A percentile compares a stretch with the other conserved stretches of the same genome.
phyloP scores from a whole-genome alignment of 306 rosid species.

The Leucaena leucocephala region DNA sequence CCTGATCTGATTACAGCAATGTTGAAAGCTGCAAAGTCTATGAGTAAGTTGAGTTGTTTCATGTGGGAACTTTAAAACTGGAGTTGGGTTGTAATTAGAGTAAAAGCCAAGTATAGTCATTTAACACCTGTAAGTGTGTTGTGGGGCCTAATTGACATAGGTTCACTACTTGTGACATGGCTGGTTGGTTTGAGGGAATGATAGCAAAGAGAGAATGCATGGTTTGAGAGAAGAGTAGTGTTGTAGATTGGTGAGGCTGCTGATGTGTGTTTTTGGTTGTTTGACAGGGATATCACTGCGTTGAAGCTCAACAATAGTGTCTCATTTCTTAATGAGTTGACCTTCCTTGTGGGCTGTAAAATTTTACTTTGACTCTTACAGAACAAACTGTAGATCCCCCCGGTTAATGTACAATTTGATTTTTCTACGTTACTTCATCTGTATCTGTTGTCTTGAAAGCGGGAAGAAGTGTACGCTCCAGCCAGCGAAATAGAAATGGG shows the following conservation, averaged over 20 bases:
- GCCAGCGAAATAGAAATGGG: slow-evolving; percentile 41
- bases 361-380: slow-evolving; percentile 45
- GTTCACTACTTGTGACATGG: slow-evolving; percentile 32
- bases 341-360: slow-evolving; percentile 42
- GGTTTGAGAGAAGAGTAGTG: slow-evolving; percentile 1
- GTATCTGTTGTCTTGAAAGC: slow-evolving; percentile 44
- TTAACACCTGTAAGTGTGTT: slow-evolving; percentile 3
- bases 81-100: slow-evolving; percentile 16
- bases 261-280: slow-evolving; percentile 34
- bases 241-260: slow-evolving; percentile 20
- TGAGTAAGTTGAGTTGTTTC: slow-evolving; percentile 50
- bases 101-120: slow-evolving; percentile 11
- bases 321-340: slow-evolving; percentile 33
- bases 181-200: slow-evolving; percentile 4
- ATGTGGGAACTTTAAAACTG: slow-evolving; percentile 20
- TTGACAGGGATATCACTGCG: slow-evolving; percentile 44
- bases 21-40: slow-evolving; percentile 19
- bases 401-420: slow-evolving; percentile 33
- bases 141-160: slow-evolving; percentile 4
- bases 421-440: slow-evolving; percentile 39
- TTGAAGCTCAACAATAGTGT: slow-evolving; percentile 32
- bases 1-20: slow-evolving; percentile 44
- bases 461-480: slow-evolving; percentile 56
- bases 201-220: slow-evolving; percentile 22
- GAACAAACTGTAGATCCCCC: slow-evolving; percentile 54